Base-by-base conservation (phyloP, 2,329 filamentous ascomycete species). In the Neophaeococcomyces mojaviensis region DNA sequence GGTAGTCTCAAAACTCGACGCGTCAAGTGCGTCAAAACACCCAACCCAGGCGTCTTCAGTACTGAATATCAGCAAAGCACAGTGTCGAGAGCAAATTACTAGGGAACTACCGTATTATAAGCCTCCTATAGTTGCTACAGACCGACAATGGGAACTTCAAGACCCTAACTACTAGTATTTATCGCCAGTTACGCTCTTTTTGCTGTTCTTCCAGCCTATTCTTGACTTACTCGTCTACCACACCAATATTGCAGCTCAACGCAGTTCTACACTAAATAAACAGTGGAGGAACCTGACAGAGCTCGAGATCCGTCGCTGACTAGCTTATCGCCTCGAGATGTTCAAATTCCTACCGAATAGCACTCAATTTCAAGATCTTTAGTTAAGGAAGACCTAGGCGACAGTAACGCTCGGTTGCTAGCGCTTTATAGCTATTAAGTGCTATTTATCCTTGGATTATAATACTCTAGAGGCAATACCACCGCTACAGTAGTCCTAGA, bases 1-100 rank as follows among this genome's bases (percentile, higher is more conserved):
- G 6, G 61, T 74, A 2, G 62, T 70, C 0, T 54, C 60, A 3
- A 56, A 60, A 9, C 52, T 65, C 10, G 60, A 64, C 20, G 15
- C 35, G 9, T 18, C 34, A 8, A 16, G 8, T 16, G 34, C 34
- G 34, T 36, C 16, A 36, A 36, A 38, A 16, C 4, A 38, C 35
- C 35, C 35, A 3, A 18, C 3, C 5, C 4, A 15, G 19, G 15
- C 19, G 22, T 13, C 35, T 38, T 38, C 35, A 18, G 5, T 36
- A 8, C 9, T 12, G 15, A 16, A 16, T 36, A 36, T 16, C 16
- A 36, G 9, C 34, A 10, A 16, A 10, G 8, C 9, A 38, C 5
- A 18, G 5, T 38, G 35, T 22, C 5, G 22, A 38, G n/a, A 38
- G 5, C 5, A 38, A 6, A 18, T 38, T 19, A 6, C 13, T 4